phyloP scores from a whole-genome alignment of 495 filamentous ascomycete genomes.

The Antarctomyces pellizariae region DNA sequence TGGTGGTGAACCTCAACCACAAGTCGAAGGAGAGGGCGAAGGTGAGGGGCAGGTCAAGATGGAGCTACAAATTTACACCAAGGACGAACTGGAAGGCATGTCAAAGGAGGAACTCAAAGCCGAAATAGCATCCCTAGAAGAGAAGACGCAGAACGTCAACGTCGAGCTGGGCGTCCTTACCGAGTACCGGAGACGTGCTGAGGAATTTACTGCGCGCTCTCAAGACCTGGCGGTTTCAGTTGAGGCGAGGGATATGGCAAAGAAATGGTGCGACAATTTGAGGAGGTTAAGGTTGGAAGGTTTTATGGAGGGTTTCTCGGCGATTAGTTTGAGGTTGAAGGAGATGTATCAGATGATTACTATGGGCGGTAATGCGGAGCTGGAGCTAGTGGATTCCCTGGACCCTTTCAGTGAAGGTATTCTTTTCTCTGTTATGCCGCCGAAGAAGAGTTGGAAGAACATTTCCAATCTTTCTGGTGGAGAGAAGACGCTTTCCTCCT shows the following conservation, averaged over 20 bases:
- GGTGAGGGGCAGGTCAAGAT: no score
- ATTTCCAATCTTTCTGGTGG: slow-evolving; percentile 86
- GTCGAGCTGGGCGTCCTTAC: slow-evolving; percentile 80
- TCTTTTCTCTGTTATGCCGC: slow-evolving; percentile 91
- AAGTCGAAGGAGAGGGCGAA: slow-evolving; percentile 8
- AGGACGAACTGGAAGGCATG: slow-evolving; percentile 84
- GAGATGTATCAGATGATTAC: slow-evolving; percentile 99
- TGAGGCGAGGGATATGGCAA: slow-evolving; percentile 54
- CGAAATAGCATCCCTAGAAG: slow-evolving; percentile 74
- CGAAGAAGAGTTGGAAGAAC: slow-evolving; percentile 99
- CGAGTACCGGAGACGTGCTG: slow-evolving; percentile 76
- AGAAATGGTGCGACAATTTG: slow-evolving; percentile 75
- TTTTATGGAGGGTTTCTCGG: slow-evolving; percentile 95
- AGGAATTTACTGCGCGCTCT: slow-evolving; percentile 64
- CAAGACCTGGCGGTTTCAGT: slow-evolving; percentile 60
- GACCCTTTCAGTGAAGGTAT: slow-evolving; percentile 97
- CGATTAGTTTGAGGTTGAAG: slow-evolving; percentile 85
- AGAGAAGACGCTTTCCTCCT: slow-evolving; percentile 85
- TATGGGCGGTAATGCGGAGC: slow-evolving; percentile 95
- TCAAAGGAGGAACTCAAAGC: slow-evolving; percentile 67
- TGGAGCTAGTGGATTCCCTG: slow-evolving; percentile 84
- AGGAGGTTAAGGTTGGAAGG: slow-evolving; percentile 74
- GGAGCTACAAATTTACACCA: slow-evolving; percentile 61
- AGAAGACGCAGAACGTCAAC: slow-evolving; percentile 71
- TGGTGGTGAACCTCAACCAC: slow-evolving; percentile 19